phyloP scores from a whole-genome alignment of 1,284 basidiomycete species.

The Ceratobasidium sp. region DNA sequence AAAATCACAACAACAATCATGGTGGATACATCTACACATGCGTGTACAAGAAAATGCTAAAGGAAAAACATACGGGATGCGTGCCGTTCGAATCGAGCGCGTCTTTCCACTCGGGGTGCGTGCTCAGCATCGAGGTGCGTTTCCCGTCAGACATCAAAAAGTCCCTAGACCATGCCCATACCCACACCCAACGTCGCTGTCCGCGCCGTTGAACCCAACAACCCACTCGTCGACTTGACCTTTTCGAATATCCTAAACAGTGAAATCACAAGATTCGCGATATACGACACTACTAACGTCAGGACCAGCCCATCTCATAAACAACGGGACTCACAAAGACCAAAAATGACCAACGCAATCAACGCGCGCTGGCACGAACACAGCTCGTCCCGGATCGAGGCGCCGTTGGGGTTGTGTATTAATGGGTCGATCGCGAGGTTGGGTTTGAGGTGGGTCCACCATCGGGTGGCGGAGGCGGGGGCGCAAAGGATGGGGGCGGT shows the following conservation, averaged over 20 bases:
- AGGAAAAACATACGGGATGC: constrained; percentile 84
- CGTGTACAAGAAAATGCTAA: no score
- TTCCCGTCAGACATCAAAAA: neutral
- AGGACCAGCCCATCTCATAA: constrained; percentile 67
- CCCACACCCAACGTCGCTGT: neutral
- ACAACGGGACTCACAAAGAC: constrained; percentile 37
- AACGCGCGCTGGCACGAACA: constrained; percentile 39
- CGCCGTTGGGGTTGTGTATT: constrained; percentile 14
- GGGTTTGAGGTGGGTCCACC: constrained; percentile 70
- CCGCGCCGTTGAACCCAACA: neutral
- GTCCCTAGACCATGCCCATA: constrained; percentile 1
- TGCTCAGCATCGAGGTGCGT: no score
- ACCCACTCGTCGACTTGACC: constrained; percentile 61
- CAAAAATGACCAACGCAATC: constrained; percentile 40
- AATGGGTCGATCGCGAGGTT: constrained; percentile 49
- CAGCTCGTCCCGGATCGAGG: constrained; percentile 40
- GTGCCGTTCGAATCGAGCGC: constrained; percentile 87
- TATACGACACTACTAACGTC: constrained; percentile 76
- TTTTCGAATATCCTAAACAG: constrained; percentile 89
- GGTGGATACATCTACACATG: no score
- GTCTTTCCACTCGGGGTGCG: constrained; percentile 71
- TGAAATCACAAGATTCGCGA: constrained; percentile 80
- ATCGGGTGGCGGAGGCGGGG: constrained; percentile 61
- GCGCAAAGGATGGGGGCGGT: constrained; percentile 83
- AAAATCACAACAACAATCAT: no score